These are phyloP conservation scores for Clonostachys rosea DNA, from an alignment of 2,329 filamentous ascomycete species.

Conservation along the genomic window DNA sequence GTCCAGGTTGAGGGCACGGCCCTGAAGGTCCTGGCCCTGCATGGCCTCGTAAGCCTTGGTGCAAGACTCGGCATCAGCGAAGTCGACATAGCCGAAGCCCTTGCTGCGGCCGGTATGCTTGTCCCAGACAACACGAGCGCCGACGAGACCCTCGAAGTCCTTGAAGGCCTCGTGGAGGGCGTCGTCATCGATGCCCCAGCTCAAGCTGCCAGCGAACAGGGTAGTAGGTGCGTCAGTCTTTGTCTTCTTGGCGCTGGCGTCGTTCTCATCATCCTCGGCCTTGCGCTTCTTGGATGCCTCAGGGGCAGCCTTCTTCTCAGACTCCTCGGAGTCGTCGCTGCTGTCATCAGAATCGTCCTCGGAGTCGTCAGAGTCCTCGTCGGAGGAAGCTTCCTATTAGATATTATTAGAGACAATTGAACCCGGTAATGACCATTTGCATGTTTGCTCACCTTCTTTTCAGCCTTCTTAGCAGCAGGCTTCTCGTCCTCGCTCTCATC, in stretches of 20 bases:
- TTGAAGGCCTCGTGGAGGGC: conserved; percentile 78
- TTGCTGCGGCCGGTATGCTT: conserved; percentile 77
- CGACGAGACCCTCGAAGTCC: conserved; percentile 66
- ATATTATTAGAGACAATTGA: conserved; percentile 11
- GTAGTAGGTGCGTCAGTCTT: conserved; percentile 58
- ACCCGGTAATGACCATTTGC: not conserved
- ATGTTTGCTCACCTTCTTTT: conserved; percentile 19
- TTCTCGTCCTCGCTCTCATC: conserved; percentile 21
- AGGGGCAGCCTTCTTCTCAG: conserved; percentile 22
- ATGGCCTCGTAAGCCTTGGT: conserved; percentile 70
- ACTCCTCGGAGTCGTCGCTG: conserved; percentile 19
- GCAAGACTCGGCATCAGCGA: conserved; percentile 61
- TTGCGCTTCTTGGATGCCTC: conserved; percentile 39
- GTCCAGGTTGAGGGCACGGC: conserved; percentile 73
- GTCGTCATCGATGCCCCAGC: conserved; percentile 86
- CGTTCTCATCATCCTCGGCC: conserved; percentile 38
- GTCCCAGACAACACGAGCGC: conserved; percentile 80
- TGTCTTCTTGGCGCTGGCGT: conserved; percentile 59
- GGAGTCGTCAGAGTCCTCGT: conserved; percentile 26
- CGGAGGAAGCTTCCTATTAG: conserved; percentile 20
- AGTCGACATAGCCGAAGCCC: conserved; percentile 93
- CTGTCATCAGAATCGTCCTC: conserved; percentile 20
- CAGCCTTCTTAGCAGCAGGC: conserved; percentile 20
- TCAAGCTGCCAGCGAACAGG: conserved; percentile 85
- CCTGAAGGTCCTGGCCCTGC: conserved; percentile 70